Conservation (phyloP, 257 asterid species). For the Rehmannia glutinosa region DNA sequence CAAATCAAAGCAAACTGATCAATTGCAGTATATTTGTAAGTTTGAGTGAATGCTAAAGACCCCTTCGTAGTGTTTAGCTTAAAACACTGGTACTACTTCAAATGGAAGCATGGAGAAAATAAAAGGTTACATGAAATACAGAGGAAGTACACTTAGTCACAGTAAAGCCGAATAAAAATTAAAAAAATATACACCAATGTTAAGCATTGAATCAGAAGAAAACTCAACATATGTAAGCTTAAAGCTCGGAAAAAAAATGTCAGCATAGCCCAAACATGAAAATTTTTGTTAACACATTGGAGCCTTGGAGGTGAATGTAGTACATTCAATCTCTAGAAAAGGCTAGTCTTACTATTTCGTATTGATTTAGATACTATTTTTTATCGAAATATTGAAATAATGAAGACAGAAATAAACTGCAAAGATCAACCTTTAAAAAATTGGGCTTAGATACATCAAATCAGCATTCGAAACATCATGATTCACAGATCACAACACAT, state of each 20-base stretch:
- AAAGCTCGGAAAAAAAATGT: too few species aligned
- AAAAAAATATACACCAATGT: neutral
- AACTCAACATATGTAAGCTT: neutral
- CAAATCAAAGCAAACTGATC: neutral
- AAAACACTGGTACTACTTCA: too few species aligned
- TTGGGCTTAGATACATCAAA: neutral
- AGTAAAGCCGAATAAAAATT: too few species aligned
- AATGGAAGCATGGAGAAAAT: too few species aligned
- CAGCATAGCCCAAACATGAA: neutral
- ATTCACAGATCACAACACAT: slow-evolving; percentile 11
- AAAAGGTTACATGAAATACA: too few species aligned
- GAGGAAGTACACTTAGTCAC: too few species aligned
- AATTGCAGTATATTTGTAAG: neutral
- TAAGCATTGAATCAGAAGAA: neutral
- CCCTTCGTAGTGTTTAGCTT: neutral
- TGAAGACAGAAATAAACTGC: neutral
- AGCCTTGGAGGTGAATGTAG: neutral
- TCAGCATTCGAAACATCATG: slow-evolving; percentile 3
- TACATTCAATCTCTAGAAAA: neutral
- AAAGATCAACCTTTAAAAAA: neutral
- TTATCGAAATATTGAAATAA: neutral
- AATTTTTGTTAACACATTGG: neutral
- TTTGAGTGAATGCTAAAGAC: too few species aligned
- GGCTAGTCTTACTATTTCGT: neutral
- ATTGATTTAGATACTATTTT: neutral